phyloP scores from a whole-genome alignment of 192 early-diverging fungal genomes.

The Coemansia reversa region DNA sequence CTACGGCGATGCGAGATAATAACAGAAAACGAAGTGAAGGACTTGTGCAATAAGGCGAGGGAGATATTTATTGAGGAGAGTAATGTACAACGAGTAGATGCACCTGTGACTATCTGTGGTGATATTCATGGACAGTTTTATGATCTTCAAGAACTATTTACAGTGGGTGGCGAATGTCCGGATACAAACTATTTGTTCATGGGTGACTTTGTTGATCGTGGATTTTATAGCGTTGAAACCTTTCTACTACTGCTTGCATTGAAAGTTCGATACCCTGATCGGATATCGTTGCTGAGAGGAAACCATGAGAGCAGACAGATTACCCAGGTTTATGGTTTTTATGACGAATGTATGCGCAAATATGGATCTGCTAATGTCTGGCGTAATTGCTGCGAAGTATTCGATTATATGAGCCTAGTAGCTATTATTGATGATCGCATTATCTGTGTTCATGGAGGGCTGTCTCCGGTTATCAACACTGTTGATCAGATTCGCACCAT shows the following conservation, averaged over 20 bases:
- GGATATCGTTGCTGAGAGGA: conserved; percentile 89
- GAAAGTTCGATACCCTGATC: conserved; percentile 90
- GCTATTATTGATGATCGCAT: conserved; percentile 94
- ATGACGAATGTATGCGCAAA: conserved; percentile 95
- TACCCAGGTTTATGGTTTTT: conserved; percentile 99
- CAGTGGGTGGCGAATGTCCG: conserved; percentile 91
- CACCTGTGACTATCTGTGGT: conserved; percentile 94
- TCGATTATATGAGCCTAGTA: conserved; percentile 92
- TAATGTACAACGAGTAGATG: conserved; percentile 93
- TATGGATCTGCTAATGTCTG: conserved; percentile 96
- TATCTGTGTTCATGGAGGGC: conserved; percentile 93
- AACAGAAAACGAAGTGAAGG: conserved; percentile 88
- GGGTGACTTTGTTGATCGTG: conserved; percentile 96
- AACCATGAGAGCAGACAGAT: conserved; percentile 94
- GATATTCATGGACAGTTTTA: conserved; percentile 99
- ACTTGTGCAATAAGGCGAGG: conserved; percentile 89
- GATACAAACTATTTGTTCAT: conserved; percentile 98
- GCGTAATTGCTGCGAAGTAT: conserved; percentile 97
- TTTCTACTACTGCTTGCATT: conserved; percentile 92
- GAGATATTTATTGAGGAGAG: conserved; percentile 95
- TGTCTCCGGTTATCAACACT: conserved; percentile 89
- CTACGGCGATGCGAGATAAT: conserved; percentile 89
- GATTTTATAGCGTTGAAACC: conserved; percentile 96
- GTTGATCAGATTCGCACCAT: conserved; percentile 94
- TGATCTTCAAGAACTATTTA: conserved; percentile 92